Evolutionary conservation across 2,329 filamentous ascomycete species (phyloP), one percentile per base, ranked within the genome.

Genomic region (Parastagonospora avenae): DNA sequence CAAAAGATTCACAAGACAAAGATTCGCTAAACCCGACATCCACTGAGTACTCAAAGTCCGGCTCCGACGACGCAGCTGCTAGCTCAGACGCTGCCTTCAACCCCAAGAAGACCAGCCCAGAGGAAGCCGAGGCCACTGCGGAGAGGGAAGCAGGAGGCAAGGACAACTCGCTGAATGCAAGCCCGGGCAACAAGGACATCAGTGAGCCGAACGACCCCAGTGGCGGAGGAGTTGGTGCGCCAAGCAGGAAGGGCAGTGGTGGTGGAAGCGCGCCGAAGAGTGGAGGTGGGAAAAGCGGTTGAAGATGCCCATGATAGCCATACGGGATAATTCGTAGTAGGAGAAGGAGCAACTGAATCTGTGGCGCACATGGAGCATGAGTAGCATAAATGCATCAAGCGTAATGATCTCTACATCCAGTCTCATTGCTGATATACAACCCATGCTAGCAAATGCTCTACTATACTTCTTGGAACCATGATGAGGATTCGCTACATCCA

Each of bases 1-100:
- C 67, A 38, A 80, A 80, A 56, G 74, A 78, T 52, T 55, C 73
- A n/a, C 71, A 77, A 61, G 75, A 76, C 68, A 79, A 78, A 52
- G 81, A 87, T 56, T 80, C 80, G 2, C 80, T 95, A 30, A 83
- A 88, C 51, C 85, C 88, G 0, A 79, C 83, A 30, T 74, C 82
- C 2, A 84, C 81, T 46, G 90, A 95, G 68, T 84, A 87, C 73
- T 84, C 84, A 50, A 85, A 87, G 67, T 85, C 84, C 42, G 88
- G 85, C 3, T 84, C 83, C 0, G 90, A 86, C 59, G 77, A 86
- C 37, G 75, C 76, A 10, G 81, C 86, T 0, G 76, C 80, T 28
- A 77, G 82, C 49, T 70, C 77, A 3, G 79, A 86, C 36, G 81
- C 86, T 0, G 87, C 91, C 1, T 95, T 90, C 73, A 81, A 91